Evolutionary conservation across 257 asterid genomes (phyloP), one percentile per base, ranked within the genome.

Genomic region (Capsicum baccatum): DNA sequence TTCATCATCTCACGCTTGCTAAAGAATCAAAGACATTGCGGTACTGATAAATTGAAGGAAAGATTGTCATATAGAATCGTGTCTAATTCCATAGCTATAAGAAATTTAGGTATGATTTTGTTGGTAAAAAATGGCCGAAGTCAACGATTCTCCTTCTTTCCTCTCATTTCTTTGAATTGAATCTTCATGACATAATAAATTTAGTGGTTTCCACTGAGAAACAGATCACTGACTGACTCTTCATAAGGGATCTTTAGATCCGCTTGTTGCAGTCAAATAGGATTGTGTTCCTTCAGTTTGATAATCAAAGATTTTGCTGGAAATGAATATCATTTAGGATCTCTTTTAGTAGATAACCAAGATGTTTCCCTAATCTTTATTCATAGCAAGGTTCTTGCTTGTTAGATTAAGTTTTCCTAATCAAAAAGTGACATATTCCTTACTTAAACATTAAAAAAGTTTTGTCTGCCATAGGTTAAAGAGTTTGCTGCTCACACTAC

Each of bases 401-500:
- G 10, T 47, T 73, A n/a, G 13, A 19, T 73, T 48, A 15, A 12
- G 59, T 19, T 73, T 48, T 73, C 60, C 60, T 19, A 73, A 73
- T 73, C 80, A 73, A 73, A 42, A 11, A 47, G 58, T 71, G 60
- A 73, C 80, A 12, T 19, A 60, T 48, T 48, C 60, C 42, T 48
- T 73, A 6, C 80, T 82, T 82, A 71, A 71, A 66, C 52, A 54
- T 39, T 64, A 26, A 50, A 26, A n/a, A 69, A 63, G 21, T 33
- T 82, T 47, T 42, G 79, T 85, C 68, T 83, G 86, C 87, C 85
- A 63, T 94, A 97, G 99, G 92, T 97, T 54, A 95, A 95, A 89
- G 98, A 93, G 86, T 95, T 93, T 88, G 84, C 88, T 70, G 92
- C 94, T 83, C 99, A 97, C 82, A 89, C 98, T 71, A 97, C 95